These are phyloP conservation scores for Globisporangium barbulae DNA, from an alignment of 352 stramenopile species.

Conservation along the genomic window DNA sequence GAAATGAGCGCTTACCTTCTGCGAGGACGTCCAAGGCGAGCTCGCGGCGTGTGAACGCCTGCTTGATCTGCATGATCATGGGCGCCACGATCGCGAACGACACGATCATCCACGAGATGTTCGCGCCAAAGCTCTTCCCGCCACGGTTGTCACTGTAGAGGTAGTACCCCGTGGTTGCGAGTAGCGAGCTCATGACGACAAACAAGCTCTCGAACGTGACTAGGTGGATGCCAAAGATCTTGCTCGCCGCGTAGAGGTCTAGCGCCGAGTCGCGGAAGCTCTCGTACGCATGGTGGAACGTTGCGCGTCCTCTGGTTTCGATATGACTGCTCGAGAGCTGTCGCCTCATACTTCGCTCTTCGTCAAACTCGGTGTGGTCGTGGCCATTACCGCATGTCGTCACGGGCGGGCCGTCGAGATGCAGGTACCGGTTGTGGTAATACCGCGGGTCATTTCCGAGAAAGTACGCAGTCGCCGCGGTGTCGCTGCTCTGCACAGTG, in stretches of 20 bases:
- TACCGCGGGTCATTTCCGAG: slow-evolving; percentile 8
- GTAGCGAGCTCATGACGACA: slow-evolving; percentile 57
- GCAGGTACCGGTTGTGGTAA: slow-evolving; percentile 6
- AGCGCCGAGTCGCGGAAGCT: slow-evolving; percentile 57
- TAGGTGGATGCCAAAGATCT: slow-evolving; percentile 75
- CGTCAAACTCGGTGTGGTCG: slow-evolving; percentile 22
- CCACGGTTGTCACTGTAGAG: slow-evolving; percentile 34
- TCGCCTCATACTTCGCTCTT: slow-evolving; percentile 1
- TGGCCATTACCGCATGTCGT: slow-evolving; percentile 19
- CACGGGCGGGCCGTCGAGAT: slow-evolving; percentile 14
- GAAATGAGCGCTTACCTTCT: slow-evolving; percentile 30
- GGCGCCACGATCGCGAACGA: slow-evolving; percentile 79
- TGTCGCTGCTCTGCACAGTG: slow-evolving; percentile 18
- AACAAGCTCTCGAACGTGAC: slow-evolving; percentile 78
- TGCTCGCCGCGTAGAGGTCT: slow-evolving; percentile 73
- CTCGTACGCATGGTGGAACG: slow-evolving; percentile 32
- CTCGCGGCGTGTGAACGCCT: slow-evolving; percentile 75
- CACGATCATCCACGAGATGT: slow-evolving; percentile 84
- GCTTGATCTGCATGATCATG: slow-evolving; percentile 88
- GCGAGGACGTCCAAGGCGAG: slow-evolving; percentile 63
- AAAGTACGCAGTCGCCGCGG: slow-evolving; percentile 12
- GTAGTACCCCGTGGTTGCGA: slow-evolving; percentile 70
- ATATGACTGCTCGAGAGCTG: slow-evolving; percentile 18
- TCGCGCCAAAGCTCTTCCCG: slow-evolving; percentile 57
- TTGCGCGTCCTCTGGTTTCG: slow-evolving; percentile 11